Evolutionary conservation across 2,329 filamentous ascomycete genomes (phyloP).

Genomic region (Colletotrichum sp.): DNA sequence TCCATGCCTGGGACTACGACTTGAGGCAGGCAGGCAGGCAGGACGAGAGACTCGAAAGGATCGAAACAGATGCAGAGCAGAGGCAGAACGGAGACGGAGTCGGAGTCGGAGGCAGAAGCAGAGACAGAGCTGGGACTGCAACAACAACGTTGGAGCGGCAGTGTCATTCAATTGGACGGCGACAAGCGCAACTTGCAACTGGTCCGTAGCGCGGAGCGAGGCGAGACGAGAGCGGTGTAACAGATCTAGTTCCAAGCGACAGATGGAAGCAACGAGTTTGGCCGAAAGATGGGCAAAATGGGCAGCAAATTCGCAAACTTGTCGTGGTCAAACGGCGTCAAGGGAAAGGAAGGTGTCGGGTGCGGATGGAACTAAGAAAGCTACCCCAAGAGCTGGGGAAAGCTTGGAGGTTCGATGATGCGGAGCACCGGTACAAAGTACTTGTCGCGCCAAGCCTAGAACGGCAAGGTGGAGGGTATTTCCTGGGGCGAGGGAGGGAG

Average conservation of each 20-base stretch:
- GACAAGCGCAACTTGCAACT: not conserved
- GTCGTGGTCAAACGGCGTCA: not conserved
- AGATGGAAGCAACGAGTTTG: constrained; percentile 14
- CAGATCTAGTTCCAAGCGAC: constrained; percentile 8
- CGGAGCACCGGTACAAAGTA: constrained; percentile 10
- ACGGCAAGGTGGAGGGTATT: constrained; percentile 6
- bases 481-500: constrained; percentile 7
- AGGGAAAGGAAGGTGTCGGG: not conserved
- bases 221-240: constrained; percentile 4
- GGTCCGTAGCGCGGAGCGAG: not conserved
- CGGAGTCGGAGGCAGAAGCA: not conserved
- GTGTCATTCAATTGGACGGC: not conserved
- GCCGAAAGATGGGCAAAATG: not conserved
- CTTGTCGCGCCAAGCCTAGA: constrained; percentile 14
- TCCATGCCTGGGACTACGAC: not conserved
- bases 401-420: constrained; percentile 13
- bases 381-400: constrained; percentile 11
- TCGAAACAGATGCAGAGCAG: not conserved
- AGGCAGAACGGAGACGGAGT: not conserved
- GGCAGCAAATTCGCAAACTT: not conserved
- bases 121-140: not conserved
- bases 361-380: constrained; percentile 1
- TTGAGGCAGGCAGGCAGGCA: not conserved
- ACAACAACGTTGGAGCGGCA: not conserved
- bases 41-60: not conserved